Base-by-base conservation (phyloP, 2,329 filamentous ascomycete species). In the Stemphylium beticola region DNA sequence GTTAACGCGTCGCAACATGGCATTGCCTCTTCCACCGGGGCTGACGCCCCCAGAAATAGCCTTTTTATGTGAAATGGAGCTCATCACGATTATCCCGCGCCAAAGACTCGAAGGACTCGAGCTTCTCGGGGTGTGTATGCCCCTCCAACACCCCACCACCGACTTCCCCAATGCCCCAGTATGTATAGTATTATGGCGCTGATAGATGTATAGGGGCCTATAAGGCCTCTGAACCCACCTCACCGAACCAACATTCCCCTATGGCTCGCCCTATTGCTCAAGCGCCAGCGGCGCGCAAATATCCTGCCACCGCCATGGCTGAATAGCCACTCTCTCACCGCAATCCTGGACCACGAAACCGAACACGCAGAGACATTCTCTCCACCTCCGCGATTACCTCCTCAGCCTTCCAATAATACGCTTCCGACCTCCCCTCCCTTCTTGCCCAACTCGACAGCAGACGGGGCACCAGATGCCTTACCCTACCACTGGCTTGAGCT, bases 401-500 rank as follows among this genome's bases (percentile, higher is more conserved):
- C 88, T 0, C 78, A 77, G 4, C 78, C 82, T 11, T 75, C 78
- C 7, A 81, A 22, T 39, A 75, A 78, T 50, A 59, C 58, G 29
- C 34, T 67, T 61, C 74, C 65, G 34, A 57, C 64, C 52, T 72
- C 73, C 1, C 85, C 93, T 4, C 93, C 93, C 0, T 97, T 97
- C 71, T 77, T 96, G 1, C 85, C 86, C 1, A 87, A 88, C 14
- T 91, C 89, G 60, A 92, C 89, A 0, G 85, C 88, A 17, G 80
- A 85, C 41, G 85, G 89, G 1, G 86, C 88, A 8, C 78, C 86
- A 0, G 86, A 87, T 36, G 85, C 87, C 12, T 80, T 99, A 29
- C 95, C 95, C 0, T 98, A 96, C 73, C 93, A 98, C 78, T 99
- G 93, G 93, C 84, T 96, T 37, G 95, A 98, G 77, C 79, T 98